Evolutionary conservation across 306 rosid genomes (phyloP), one percentile per base, ranked within the genome.

Genomic region (Cicer yamashitae): DNA sequence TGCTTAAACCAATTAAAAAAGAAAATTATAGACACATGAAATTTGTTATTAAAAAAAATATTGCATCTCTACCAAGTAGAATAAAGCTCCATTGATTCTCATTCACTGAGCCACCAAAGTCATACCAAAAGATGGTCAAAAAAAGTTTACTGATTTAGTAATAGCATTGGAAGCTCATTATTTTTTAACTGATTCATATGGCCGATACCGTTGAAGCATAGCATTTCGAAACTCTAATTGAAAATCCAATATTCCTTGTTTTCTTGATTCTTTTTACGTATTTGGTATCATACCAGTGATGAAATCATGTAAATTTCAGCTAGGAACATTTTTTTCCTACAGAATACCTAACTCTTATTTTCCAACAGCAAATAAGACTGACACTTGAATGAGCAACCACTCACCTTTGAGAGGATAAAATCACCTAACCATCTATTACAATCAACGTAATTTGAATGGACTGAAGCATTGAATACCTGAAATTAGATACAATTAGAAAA

Each of bases 351-450:
- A 69, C 66, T 45, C 44, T 7, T 8, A 18, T 44, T 43, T 78
- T 46, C 41, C 8, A n/a, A 38, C 30, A 9, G 37, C 43, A 38
- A 47, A 66, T 71, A 64, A 64, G 58, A 37, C 15, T 48, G 63
- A 74, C 58, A 14, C 60, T 41, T 82, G 66, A 51, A 76, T 40
- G 66, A 74, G 76, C 20, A 62, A 71, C 9, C 25, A 57, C 82
- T 89, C 83, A 94, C 99, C 97, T 94, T 94, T 54, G 99, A 94
- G 67, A 94, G 96, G 53, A 94, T 81, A 79, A 90, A 92, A 79
- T 94, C 99, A 50, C 99, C 99, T 14, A 94, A 91, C 99, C 99
- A 94, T 80, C 99, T 90, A 86, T 76, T 94, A 78, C 99, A 94
- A 92, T 94, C 99, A 45, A 94, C 99, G 38, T 94, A 94, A 81